Base-by-base conservation (phyloP, 768 basidiomycete genomes). In the Austroboletus eburneus region DNA sequence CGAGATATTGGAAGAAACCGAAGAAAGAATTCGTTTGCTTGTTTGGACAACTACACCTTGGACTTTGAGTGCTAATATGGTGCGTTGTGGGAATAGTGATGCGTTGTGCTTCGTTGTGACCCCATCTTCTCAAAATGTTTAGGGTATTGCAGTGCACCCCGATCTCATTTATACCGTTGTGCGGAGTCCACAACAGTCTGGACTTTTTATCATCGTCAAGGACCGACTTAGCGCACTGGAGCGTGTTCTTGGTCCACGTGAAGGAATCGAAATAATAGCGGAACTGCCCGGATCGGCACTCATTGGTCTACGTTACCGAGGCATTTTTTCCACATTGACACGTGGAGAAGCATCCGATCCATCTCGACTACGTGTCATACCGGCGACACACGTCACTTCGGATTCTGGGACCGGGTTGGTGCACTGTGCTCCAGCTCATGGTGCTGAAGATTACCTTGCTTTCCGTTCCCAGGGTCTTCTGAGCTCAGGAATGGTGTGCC, bases 31-130 rank as follows among this genome's bases (percentile, higher is more conserved):
- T 10, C 73, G 75, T 23, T 56, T 96, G 9, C 70, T 92, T 16
- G 87, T 95, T 4, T 99, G 95, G 95, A 98, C 95, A 3, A 98
- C 95, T 4, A 98, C 95, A 0, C 90, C 95, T 1, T 99, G 95
- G 95, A 98, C 91, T 4, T 69, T 98, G 39, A 91, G 89, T 5
- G 90, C 91, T 2, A 98, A 99, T 59, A 91, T 93, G 87, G 93
- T 92, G 55, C 34, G 76, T 46, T 27, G 17, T 37, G 17, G 21
- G 30, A n/a, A 6, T 38, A 21, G 14, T 48, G 32, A 32, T 35
- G 35, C 9, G 34, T 24, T n/a, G 21, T 17, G 25, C 37, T 41
- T 44, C 34, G 14, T 30, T 12, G 9, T 51, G 29, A 49, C 9
- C 34, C 32, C 22, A 25, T 16, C 24, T 14, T 43, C 8, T 39